Conservation (phyloP, 495 filamentous ascomycete species). For the Cercophora newfieldiana region DNA sequence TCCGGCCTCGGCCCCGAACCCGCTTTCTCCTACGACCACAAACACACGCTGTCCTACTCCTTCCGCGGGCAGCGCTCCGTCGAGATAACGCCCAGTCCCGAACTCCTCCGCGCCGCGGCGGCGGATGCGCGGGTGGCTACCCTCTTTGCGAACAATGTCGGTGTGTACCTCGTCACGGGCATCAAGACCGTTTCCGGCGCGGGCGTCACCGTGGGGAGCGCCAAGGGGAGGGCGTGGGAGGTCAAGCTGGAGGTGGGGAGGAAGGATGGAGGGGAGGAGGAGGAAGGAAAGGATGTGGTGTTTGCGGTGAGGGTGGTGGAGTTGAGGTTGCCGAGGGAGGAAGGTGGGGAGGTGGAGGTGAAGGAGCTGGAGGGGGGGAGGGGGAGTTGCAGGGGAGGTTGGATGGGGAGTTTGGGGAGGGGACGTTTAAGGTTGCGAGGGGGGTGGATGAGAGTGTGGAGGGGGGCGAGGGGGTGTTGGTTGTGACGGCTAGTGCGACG, state of each 20-base stretch:
- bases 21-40: background rate
- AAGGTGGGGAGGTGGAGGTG: background rate
- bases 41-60: background rate
- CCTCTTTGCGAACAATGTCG: background rate
- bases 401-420: slow-evolving; percentile 1
- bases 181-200: background rate
- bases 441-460: slow-evolving; percentile 1
- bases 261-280: too few relatives aligned
- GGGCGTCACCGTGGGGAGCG: background rate
- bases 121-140: background rate
- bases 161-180: background rate
- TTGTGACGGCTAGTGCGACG: background rate
- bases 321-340: background rate
- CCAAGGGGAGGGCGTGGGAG: background rate
- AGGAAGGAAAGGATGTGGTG: background rate
- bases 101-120: background rate
- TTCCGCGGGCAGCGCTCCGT: background rate
- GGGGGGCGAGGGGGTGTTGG: background rate
- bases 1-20: slow-evolving; percentile 8
- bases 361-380: background rate
- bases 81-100: background rate
- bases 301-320: slow-evolving; percentile 1
- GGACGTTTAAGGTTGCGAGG: background rate
- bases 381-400: background rate
- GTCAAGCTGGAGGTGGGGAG: background rate